Evolutionary conservation across 2,329 filamentous ascomycete species (phyloP), one percentile per base, ranked within the genome.

Genomic region (Neonectria neomacrospora): DNA sequence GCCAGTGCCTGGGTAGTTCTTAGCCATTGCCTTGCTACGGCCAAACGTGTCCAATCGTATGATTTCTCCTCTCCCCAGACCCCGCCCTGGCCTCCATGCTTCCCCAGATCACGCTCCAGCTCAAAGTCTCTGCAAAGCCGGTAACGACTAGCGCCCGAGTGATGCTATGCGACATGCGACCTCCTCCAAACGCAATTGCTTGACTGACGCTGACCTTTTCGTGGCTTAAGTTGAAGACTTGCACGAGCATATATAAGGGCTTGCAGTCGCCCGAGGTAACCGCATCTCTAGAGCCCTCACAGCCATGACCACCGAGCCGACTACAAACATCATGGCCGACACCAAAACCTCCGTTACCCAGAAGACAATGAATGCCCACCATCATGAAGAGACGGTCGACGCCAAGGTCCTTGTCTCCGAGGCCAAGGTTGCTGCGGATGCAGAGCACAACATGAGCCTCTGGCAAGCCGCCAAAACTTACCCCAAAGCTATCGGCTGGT

Each of bases 401-500:
- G 52, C 70, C 3, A 67, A 72, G 30, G 54, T 68, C 18, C 71
- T 78, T 44, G 71, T 75, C 7, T 72, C 74, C 16, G 80, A 82
- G 32, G 81, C 81, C 22, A 80, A 78, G 65, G 69, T 79, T 12
- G 81, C 80, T 3, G 74, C 81, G 18, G 74, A 78, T 5, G 72
- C 75, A 3, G 81, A 83, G 67, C 80, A 79, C 50, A 54, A 75
- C 12, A 82, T 83, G 80, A 77, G 74, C 4, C 74, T 83, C 6
- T 66, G 75, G 63, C 66, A 79, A 44, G 80, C 80, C 9, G 61
- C 82, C 64, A 78, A 75, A 64, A 76, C 78, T 0, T 83, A 83
- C 45, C 81, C 80, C 37, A 81, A 83, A 44, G 82, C 82, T 18
- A 81, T 84, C 37, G 79, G 75, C 23, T 84, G 82, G 82, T 84